Percentiles rank a stretch among this genome's conserved stretches.
phyloP scores from a whole-genome alignment of 306 rosid species.

The Trifolium subterraneum region DNA sequence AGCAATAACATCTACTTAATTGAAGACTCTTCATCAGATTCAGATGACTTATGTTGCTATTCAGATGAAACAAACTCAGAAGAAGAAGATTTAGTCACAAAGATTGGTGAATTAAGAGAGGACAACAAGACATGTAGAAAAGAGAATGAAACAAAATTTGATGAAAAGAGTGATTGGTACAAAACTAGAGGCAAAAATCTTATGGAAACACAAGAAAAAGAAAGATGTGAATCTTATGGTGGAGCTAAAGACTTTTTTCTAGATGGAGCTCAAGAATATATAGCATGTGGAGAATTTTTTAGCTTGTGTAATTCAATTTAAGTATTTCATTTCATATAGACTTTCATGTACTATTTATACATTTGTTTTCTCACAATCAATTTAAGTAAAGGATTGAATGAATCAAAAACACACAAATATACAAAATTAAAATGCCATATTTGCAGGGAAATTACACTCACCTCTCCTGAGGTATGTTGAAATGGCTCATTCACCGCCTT shows the following conservation, averaged over 20 bases:
- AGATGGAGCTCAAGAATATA: conserved; percentile 39
- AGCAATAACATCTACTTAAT: neutral
- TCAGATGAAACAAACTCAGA: conserved; percentile 10
- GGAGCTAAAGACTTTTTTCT: conserved; percentile 50
- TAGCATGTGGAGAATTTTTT: conserved; percentile 42
- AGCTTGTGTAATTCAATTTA: conserved; percentile 33
- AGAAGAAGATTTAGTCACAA: conserved; percentile 5
- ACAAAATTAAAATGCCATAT: too few relatives aligned
- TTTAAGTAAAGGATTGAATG: neutral
- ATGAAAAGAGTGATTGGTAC: conserved; percentile 24
- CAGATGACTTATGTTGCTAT: neutral
- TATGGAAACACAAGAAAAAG: conserved; percentile 18
- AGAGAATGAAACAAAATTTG: neutral
- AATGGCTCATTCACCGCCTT: too few relatives aligned
- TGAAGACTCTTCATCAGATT: conserved; percentile 31
- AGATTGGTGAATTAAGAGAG: conserved; percentile 10
- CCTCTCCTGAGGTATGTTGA: too few relatives aligned
- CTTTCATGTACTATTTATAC: neutral
- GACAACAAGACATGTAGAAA: neutral
- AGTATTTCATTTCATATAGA: neutral
- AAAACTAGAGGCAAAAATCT: neutral
- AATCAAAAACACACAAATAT: neutral
- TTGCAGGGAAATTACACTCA: too few relatives aligned
- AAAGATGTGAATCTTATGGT: conserved; percentile 33
- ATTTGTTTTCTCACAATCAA: neutral